Evolutionary conservation across 1,284 basidiomycete genomes (phyloP), one percentile per base, ranked within the genome.

Genomic region (Trametes sp.): DNA sequence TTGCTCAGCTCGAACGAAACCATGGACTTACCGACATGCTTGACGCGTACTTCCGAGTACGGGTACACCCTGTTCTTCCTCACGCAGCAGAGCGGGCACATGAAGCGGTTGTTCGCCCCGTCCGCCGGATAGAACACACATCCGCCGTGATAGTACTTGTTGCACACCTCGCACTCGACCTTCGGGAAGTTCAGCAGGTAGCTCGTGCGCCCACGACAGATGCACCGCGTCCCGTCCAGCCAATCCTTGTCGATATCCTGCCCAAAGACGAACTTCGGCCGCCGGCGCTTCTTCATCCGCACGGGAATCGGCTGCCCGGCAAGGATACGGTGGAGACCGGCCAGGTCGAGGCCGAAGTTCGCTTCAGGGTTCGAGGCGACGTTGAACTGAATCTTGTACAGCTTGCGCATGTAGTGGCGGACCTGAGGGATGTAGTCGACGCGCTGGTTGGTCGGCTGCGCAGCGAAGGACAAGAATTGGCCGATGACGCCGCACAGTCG

Each of bases 351-450:
- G 11, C 91, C 91, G 67, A 88, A 93, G 1, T 90, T 93, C 1
- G 91, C 82, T 54, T 93, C 90, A 0, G 87, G 87, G 63, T 84
- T 88, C 1, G 91, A 89, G 0, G 89, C 89, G 14, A 93, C 88
- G 8, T 88, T 87, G 72, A 94, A 93, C 73, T 93, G 90, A 54
- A 94, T 89, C 76, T 87, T 89, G 79, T 88, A 94, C 31, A 94
- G 76, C 76, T 93, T 94, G 68, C 92, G 87, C 90, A 94, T 92
- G 73, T 89, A 93, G 73, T 94, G 92, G 28, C 92, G 85, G 13
- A 93, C 90, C 73, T 92, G 92, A 13, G 87, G 84, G 48, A 94
- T 87, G 70, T 88, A 88, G 59, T 91, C 88, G 4, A 81, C 78
- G 19, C 87, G 84, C 71, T 92, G 91, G 65, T 92, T 89, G 41